Evolutionary conservation across 1,284 basidiomycete species (phyloP).

Genomic region (Pulveroboletus sp.): DNA sequence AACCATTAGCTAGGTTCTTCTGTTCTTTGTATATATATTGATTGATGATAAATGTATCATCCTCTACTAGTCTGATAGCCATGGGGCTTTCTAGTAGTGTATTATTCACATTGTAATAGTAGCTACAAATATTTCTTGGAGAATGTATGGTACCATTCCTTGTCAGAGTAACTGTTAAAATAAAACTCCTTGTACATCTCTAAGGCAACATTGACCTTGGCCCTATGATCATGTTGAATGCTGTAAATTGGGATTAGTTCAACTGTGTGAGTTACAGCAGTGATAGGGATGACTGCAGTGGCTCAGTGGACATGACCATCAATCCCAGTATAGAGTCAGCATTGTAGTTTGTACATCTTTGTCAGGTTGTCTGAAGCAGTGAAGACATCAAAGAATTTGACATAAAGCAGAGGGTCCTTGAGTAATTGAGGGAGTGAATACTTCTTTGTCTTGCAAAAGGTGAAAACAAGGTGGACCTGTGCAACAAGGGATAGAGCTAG

Average conservation of each 20-base stretch:
- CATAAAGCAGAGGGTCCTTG: background rate
- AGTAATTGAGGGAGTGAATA: background rate
- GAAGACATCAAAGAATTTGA: background rate
- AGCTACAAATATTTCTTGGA: background rate
- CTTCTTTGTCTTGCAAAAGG: background rate
- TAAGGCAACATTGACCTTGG: background rate
- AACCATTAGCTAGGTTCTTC: too few species aligned
- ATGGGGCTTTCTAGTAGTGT: too few species aligned
- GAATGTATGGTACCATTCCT: constrained; percentile 1
- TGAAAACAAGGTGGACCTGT: background rate
- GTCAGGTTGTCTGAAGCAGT: background rate
- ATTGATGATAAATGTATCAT: too few species aligned
- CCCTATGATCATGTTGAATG: background rate
- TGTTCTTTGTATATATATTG: too few species aligned
- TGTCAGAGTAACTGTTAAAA: constrained; percentile 1
- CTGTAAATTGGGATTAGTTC: constrained; percentile 8
- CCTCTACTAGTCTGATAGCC: too few species aligned
- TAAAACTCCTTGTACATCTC: constrained; percentile 3
- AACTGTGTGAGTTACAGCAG: background rate
- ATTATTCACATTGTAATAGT: too few species aligned
- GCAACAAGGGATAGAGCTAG: background rate
- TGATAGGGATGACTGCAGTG: background rate
- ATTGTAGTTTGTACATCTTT: background rate
- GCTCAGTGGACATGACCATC: background rate
- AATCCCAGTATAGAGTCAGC: background rate